Conservation (phyloP, 2,329 filamentous ascomycete species). For the Colletotrichum sp. region DNA sequence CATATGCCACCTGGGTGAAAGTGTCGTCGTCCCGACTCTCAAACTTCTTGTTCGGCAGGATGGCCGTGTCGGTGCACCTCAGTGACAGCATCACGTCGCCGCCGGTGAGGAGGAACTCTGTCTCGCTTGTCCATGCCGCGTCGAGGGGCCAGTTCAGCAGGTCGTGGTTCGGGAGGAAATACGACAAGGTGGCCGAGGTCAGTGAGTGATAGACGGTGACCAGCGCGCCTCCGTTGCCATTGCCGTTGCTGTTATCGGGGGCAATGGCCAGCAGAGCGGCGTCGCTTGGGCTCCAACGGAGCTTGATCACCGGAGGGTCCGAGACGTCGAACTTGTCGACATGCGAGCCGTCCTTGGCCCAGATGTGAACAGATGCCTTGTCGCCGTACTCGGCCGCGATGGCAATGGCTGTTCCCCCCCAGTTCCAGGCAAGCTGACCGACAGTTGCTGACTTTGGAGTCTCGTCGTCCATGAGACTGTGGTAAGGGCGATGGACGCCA, state of each 20-base stretch:
- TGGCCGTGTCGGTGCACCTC: conserved; percentile 49
- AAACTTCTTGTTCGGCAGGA: conserved; percentile 53
- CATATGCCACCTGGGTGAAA: conserved; percentile 62
- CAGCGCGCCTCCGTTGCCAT: conserved; percentile 46
- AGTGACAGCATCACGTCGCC: conserved; percentile 59
- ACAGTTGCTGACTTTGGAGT: conserved; percentile 57
- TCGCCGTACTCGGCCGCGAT: conserved; percentile 61
- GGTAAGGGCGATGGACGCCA: conserved; percentile 43
- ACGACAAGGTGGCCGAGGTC: conserved; percentile 49
- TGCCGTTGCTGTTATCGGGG: conserved; percentile 45
- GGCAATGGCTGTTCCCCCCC: conserved; percentile 60
- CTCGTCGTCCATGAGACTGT: conserved; percentile 58
- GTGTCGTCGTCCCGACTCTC: conserved; percentile 58
- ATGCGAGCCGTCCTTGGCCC: conserved; percentile 57
- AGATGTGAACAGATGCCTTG: conserved; percentile 60
- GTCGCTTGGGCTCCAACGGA: conserved; percentile 65
- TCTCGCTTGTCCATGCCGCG: conserved; percentile 63
- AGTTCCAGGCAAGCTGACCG: conserved; percentile 66
- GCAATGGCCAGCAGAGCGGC: conserved; percentile 62
- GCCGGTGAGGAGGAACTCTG: conserved; percentile 64
- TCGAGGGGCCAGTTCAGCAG: conserved; percentile 59
- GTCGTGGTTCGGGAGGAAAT: conserved; percentile 55
- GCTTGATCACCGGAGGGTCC: conserved; percentile 66
- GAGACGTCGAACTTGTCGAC: conserved; percentile 60
- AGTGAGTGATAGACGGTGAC: conserved; percentile 59